Evolutionary conservation across 352 stramenopile species (phyloP).

Genomic region (Globisporangium camurandrum): DNA sequence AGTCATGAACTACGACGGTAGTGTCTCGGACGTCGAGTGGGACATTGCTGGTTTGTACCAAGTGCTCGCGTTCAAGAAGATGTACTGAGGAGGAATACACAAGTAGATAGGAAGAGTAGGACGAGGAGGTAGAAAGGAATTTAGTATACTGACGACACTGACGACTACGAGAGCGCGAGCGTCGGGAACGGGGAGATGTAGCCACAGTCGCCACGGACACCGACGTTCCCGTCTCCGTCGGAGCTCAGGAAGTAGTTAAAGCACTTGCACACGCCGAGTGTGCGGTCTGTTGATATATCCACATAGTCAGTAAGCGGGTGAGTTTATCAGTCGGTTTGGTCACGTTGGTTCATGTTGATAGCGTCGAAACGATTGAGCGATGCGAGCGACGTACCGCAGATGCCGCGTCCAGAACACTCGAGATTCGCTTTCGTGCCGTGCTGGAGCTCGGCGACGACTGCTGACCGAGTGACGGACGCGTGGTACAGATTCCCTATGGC

Average conservation of each 20-base stretch:
- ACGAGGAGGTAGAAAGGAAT: constrained; percentile 2
- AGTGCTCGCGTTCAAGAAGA: constrained; percentile 80
- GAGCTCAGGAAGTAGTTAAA: constrained; percentile 72
- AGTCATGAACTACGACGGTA: constrained; percentile 79
- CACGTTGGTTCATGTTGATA: neutral
- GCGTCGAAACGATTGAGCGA: neutral
- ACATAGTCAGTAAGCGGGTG: neutral
- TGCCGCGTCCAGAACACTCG: constrained; percentile 60
- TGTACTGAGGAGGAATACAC: constrained; percentile 27
- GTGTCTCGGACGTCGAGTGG: constrained; percentile 82
- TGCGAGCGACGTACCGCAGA: constrained; percentile 46
- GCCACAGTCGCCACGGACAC: constrained; percentile 87
- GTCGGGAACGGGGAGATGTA: constrained; percentile 69
- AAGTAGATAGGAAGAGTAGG: neutral
- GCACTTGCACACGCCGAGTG: constrained; percentile 55
- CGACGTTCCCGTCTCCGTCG: constrained; percentile 61
- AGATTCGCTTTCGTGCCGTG: constrained; percentile 73
- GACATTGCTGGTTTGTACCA: constrained; percentile 82
- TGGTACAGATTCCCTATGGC: constrained; percentile 34
- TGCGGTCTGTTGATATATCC: constrained; percentile 28
- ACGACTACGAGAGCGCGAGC: constrained; percentile 23
- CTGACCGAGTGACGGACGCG: constrained; percentile 11
- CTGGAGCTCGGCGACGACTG: constrained; percentile 26
- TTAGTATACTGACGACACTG: too few relatives aligned
- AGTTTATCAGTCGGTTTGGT: neutral